Percentiles rank a stretch among this genome's conserved stretches.
Conservation (phyloP, 305 asterid genomes). For the Solanum hybrid region DNA sequence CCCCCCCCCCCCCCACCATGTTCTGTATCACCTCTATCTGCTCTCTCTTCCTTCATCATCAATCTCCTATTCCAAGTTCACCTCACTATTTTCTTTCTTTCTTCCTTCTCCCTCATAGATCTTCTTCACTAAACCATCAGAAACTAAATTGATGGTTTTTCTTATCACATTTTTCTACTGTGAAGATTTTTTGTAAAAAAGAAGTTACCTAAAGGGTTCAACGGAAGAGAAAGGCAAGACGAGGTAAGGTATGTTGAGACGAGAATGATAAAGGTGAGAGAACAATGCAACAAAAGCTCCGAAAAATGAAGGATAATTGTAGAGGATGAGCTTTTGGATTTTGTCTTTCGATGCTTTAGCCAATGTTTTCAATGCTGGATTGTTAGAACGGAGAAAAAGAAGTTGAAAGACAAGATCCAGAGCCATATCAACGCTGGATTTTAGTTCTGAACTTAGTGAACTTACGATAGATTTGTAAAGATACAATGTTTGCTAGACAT, state of each 20-base stretch:
- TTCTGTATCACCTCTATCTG: too few species aligned
- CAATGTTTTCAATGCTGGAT: background rate
- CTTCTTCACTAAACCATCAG: background rate
- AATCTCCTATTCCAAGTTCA: too few species aligned
- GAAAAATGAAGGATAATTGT: background rate
- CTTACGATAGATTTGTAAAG: background rate
- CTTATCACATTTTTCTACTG: background rate
- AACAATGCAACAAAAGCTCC: background rate
- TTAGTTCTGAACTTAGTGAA: background rate
- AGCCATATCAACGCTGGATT: too few species aligned
- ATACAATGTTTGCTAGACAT: background rate
- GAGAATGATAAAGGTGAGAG: background rate
- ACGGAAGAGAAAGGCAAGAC: background rate
- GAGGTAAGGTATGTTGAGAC: background rate
- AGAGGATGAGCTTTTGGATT: too few species aligned
- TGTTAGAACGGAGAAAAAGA: background rate
- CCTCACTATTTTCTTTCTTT: too few species aligned
- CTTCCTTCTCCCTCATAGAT: too few species aligned
- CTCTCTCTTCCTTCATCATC: too few species aligned
- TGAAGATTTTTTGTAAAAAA: too few species aligned
- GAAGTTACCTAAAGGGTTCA: background rate
- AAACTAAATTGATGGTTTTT: background rate
- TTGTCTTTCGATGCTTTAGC: background rate
- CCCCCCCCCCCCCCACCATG: too few species aligned
- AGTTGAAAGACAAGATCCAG: too few species aligned